These are phyloP conservation scores for Rhodotorula sp. DNA, from an alignment of 1,284 basidiomycete species.

Conservation along the genomic window DNA sequence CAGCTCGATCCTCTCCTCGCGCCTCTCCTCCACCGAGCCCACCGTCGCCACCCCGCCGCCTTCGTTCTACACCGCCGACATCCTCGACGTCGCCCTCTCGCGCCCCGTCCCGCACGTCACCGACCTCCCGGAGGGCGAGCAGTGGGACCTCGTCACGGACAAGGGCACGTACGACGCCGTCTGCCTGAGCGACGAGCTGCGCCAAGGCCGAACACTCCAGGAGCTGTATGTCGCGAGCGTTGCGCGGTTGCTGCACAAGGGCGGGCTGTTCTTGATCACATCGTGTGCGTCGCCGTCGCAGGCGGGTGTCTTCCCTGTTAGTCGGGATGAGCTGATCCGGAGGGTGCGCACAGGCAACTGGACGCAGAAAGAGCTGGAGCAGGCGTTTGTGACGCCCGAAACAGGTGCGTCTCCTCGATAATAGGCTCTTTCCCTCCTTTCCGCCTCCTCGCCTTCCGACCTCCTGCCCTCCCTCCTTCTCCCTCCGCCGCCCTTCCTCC, in stretches of 20 bases:
- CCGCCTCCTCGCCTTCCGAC: too few relatives aligned
- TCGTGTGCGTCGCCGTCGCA: conserved; percentile 62
- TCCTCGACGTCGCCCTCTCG: conserved; percentile 42
- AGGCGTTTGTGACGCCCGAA: conserved; percentile 59
- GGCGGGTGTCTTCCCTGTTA: neutral
- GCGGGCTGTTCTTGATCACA: conserved; percentile 78
- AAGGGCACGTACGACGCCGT: conserved; percentile 78
- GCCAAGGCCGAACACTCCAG: conserved; percentile 56
- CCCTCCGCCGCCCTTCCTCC: too few relatives aligned
- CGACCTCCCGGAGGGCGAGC: conserved; percentile 5
- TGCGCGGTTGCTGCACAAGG: conserved; percentile 62
- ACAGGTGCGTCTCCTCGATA: conserved; percentile 56
- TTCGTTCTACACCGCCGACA: conserved; percentile 48
- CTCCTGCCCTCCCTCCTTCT: too few relatives aligned
- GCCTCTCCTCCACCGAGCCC: conserved; percentile 8
- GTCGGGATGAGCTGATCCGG: fast-evolving
- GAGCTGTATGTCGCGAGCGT: conserved; percentile 66
- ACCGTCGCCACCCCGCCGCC: conserved; percentile 13
- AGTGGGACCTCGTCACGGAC: conserved; percentile 52
- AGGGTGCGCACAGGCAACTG: conserved; percentile 77
- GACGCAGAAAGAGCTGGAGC: conserved; percentile 74
- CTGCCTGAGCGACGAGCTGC: conserved; percentile 68
- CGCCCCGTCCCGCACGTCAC: conserved; percentile 27
- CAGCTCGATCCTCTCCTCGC: conserved; percentile 26
- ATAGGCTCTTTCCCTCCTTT: too few relatives aligned